Evolutionary conservation across 371 early-diverging fungal genomes (phyloP), one percentile per base, ranked within the genome.

Genomic region (Mortierella polycephala): DNA sequence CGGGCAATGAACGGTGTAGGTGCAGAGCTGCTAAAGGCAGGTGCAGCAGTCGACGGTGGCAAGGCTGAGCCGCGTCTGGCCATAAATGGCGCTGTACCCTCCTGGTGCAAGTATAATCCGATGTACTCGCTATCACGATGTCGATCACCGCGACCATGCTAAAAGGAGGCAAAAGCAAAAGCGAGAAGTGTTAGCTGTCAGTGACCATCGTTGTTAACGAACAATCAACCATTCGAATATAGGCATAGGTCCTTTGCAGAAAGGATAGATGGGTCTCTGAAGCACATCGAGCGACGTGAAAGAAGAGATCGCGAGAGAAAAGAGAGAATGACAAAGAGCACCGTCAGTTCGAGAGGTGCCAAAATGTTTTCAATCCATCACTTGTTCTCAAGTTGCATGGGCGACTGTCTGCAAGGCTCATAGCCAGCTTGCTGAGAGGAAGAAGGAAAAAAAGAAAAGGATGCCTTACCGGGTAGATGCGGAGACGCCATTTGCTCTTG

Each of bases 131-230:
- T 72, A 7, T 79, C 79, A 14, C 79, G 79, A 50, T 72, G 68
- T 20, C 79, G 72, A 66, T 79, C 79, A 47, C 79, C 79, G 13
- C 79, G 79, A 11, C 79, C 79, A 53, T 79, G 79, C 79, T 79
- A 72, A 0, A 49, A 41, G 16, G 21, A 59, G 59, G 10, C 47
- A 51, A 47, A 18, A 0, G 21, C 14, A 60, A 11, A 61, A 30
- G 23, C n/a, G n/a, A 40, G 9, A 47, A 10, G 14, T 41, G 49
- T 41, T 7, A 67, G 21, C 9, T 58, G 10, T 53, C 60, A 64
- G 51, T 21, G 13, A 62, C 46, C 45, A 58, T 18, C 7, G 10
- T 21, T 12, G 23, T 47, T 58, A 7, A 12, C 6, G 50, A 37
- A 20, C 21, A 41, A 40, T 55, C 18, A 20, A 44, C 53, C 21